Evolutionary conservation across 495 filamentous ascomycete species (phyloP).

Genomic region (Sabuloglossum arenarium): DNA sequence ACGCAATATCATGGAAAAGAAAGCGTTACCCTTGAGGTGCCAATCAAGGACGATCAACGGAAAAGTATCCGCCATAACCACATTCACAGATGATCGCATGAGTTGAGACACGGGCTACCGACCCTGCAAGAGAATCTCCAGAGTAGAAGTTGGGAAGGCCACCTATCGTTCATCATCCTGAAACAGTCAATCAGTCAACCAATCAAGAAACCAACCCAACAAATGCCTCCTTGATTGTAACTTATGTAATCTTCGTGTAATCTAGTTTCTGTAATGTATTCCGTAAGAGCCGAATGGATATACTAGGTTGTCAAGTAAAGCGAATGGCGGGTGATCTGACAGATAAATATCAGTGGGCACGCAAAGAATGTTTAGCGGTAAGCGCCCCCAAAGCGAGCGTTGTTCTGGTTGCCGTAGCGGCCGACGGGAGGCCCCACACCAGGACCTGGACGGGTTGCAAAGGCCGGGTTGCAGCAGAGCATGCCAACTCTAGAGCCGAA

Average conservation of each 20-base stretch:
- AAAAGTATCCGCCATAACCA: neutral
- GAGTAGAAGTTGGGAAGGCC: neutral
- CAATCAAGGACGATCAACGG: neutral
- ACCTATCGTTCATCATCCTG: neutral
- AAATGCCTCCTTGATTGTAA: neutral
- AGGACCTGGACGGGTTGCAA: constrained; percentile 67
- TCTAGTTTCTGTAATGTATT: constrained; percentile 1
- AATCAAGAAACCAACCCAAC: neutral
- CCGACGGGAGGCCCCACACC: constrained; percentile 43
- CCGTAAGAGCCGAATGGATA: neutral
- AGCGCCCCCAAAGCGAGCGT: constrained; percentile 23
- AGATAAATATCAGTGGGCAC: constrained; percentile 4
- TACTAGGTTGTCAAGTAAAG: neutral
- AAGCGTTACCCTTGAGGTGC: neutral
- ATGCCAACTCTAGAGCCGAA: constrained; percentile 96
- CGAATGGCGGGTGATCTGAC: neutral
- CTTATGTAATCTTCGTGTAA: neutral
- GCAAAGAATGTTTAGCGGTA: constrained; percentile 24
- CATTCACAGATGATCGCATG: neutral
- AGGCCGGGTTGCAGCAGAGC: constrained; percentile 89
- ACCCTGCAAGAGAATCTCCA: constrained; percentile 1
- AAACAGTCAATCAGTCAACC: neutral
- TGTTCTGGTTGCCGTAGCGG: constrained; percentile 33
- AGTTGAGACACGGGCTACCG: neutral
- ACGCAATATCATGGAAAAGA: neutral